Base-by-base conservation (phyloP, 495 filamentous ascomycete genomes). In the Penicillium simplicissimum region DNA sequence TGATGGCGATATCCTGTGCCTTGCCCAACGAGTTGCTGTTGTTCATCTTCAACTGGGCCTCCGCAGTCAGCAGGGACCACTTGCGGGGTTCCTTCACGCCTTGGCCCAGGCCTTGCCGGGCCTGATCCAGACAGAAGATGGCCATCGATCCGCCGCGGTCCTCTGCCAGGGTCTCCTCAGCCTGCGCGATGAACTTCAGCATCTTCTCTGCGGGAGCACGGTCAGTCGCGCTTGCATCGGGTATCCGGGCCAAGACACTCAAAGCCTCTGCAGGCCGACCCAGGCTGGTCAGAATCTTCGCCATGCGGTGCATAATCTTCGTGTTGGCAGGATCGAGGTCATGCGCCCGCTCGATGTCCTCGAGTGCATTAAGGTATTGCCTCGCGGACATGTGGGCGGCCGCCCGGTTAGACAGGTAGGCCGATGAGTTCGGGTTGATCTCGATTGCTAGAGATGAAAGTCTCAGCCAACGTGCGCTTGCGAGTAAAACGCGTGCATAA, bases 31-130 rank as follows among this genome's bases (percentile, higher is more conserved):
- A 87, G 76, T 97, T 97, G 57, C 84, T 83, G 66, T 90, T 93
- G 55, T 90, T 90, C 90, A 98, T 93, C 81, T 90, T 95, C 52
- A 98, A 77, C 64, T 95, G 89, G n/a, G 96, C 96, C 75, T 96
- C 93, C 21, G 92, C 96, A 15, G 90, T 83, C 87, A 98, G 85
- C 59, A 98, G 77, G 67, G 87, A 88, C 95, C 95, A 98, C 71
- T 96, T 94, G 72, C 93, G 85, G 15, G 95, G 95, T 72, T 87
- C 86, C 59, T 84, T 80, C 19, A 92, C 92, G 21, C 85, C 86
- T 34, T 72, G 52, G 4, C 92, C 95, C 21, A 98, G 79, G 14
- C 87, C 79, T 70, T 86, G 85, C 62, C 94, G 91, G 4, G 95
- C 95, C 75, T 92, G 87, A 58, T 98, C 92, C 33, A 98, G 83